Base-by-base conservation (phyloP, 2,329 filamentous ascomycete species). In the Fonsecaea nubica region DNA sequence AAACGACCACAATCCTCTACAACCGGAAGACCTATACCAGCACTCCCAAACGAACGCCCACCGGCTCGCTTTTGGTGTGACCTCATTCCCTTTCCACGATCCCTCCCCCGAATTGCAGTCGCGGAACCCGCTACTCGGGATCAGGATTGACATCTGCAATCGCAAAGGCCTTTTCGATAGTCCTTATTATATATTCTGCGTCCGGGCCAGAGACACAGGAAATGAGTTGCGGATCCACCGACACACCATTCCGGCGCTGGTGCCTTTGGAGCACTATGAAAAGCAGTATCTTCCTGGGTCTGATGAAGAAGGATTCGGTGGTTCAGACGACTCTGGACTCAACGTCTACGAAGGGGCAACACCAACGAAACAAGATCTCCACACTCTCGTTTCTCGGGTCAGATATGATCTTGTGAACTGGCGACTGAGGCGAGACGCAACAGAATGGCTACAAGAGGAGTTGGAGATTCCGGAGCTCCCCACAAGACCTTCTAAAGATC, bases 231-330 rank as follows among this genome's bases (percentile, higher is more conserved):
- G 72, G 2, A 76, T 83, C 5, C 75, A 82, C 65, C 74, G 77
- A 13, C 81, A 82, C 71, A 82, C 81, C 0, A 77, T 82, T n/a
- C 81, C 81, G 4, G 73, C 76, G 0, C 80, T 82, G 61, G 80
- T 83, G 18, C 75, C 80, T 0, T 63, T 82, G 9, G 66, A 75
- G 9, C 75, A 75, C 38, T 71, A 82, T 9, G 79, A 79, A 69
- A 66, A 73, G 15, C 68, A 71, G 13, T 81, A 79, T 69, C 74
- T 82, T 1, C 71, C 75, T 5, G 25, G 67, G 4, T 66, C 72
- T n/a, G 60, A 56, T 8, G 67, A 65, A 3, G 69, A 71, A 33
- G 65, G 62, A 4, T 68, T 65, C 32, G 67, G 65, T 10, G 72
- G 70, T 18, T 62, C 63, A 35, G 58, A 59, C 12, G 63, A 68